phyloP scores from a whole-genome alignment of 768 basidiomycete genomes.

The Lactarius akahatsu region DNA sequence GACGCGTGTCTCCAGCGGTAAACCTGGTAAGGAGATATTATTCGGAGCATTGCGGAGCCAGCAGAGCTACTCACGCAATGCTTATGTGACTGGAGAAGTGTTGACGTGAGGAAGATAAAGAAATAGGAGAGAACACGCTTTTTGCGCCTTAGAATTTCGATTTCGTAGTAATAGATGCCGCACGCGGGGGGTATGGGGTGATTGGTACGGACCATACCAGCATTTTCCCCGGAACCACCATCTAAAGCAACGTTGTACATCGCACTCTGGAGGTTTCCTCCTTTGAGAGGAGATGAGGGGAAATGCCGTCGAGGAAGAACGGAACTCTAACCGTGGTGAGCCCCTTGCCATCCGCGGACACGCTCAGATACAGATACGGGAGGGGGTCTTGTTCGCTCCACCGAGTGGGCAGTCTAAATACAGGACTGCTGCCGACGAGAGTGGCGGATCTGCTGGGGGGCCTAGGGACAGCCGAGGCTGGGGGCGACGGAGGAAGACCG shows the following conservation, averaged over 20 bases:
- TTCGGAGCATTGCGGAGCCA: conserved; percentile 6
- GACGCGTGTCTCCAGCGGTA: conserved; percentile 59
- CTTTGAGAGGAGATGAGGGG: conserved; percentile 4
- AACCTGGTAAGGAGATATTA: conserved; percentile 47
- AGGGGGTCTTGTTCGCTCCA: conserved; percentile 75
- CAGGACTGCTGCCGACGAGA: conserved; percentile 31
- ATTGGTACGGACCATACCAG: conserved; percentile 77
- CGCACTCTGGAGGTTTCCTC: conserved; percentile 24
- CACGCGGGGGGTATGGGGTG: conserved; percentile 80
- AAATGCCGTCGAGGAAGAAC: neutral
- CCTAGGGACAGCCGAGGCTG: conserved; percentile 16
- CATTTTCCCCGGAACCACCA: conserved; percentile 35
- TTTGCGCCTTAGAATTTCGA: conserved; percentile 78
- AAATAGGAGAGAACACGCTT: conserved; percentile 48
- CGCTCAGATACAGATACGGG: conserved; percentile 53
- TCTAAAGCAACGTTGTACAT: conserved; percentile 15
- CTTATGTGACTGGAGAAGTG: conserved; percentile 61
- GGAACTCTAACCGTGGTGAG: conserved; percentile 56
- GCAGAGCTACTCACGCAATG: conserved; percentile 58
- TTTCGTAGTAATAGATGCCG: conserved; percentile 95
- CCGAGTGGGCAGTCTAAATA: conserved; percentile 66
- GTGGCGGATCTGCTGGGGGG: conserved; percentile 21
- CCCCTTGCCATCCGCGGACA: conserved; percentile 72
- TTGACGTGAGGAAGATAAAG: conserved; percentile 29
- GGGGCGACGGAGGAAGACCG: conserved; percentile 25